phyloP scores from a whole-genome alignment of 2,329 filamentous ascomycete genomes.

The Sporothrix protearum region DNA sequence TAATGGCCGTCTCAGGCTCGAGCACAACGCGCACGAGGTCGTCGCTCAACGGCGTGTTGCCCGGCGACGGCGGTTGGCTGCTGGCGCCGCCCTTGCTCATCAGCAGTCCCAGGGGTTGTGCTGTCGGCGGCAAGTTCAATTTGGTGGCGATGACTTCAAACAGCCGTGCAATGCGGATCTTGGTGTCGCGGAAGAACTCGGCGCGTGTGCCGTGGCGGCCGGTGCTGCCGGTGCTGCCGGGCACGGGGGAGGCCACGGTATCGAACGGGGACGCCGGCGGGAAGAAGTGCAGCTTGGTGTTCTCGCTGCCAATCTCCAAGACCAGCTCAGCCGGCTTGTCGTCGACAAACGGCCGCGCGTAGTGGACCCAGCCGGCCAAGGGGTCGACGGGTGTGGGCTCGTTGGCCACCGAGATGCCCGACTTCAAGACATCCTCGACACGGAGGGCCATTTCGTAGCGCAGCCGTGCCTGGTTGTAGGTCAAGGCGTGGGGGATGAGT shows the following conservation, averaged over 20 bases:
- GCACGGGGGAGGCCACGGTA: neutral
- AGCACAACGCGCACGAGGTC: constrained; percentile 65
- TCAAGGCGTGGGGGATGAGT: constrained; percentile 72
- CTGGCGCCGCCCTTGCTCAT: constrained; percentile 62
- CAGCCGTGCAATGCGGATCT: constrained; percentile 66
- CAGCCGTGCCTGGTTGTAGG: constrained; percentile 66
- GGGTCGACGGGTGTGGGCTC: constrained; percentile 40
- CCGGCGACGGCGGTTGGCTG: constrained; percentile 61
- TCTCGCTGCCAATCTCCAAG: constrained; percentile 71
- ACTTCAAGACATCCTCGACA: constrained; percentile 83
- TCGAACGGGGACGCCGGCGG: constrained; percentile 24
- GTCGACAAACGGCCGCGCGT: constrained; percentile 83
- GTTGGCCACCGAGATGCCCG: constrained; percentile 65
- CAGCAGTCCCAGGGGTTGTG: constrained; percentile 60
- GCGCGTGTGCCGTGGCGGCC: constrained; percentile 48
- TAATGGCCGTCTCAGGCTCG: constrained; percentile 56
- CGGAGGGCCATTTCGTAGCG: constrained; percentile 74
- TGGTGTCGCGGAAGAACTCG: constrained; percentile 70
- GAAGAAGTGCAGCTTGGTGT: constrained; percentile 53
- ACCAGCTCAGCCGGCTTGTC: constrained; percentile 69
- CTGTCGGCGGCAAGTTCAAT: constrained; percentile 62
- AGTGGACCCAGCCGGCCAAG: constrained; percentile 60
- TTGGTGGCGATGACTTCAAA: constrained; percentile 80
- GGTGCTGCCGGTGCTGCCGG: neutral
- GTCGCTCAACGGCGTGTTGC: constrained; percentile 66